Base-by-base conservation (phyloP, 1,139 yeast species). In the Taphrina pruni region DNA sequence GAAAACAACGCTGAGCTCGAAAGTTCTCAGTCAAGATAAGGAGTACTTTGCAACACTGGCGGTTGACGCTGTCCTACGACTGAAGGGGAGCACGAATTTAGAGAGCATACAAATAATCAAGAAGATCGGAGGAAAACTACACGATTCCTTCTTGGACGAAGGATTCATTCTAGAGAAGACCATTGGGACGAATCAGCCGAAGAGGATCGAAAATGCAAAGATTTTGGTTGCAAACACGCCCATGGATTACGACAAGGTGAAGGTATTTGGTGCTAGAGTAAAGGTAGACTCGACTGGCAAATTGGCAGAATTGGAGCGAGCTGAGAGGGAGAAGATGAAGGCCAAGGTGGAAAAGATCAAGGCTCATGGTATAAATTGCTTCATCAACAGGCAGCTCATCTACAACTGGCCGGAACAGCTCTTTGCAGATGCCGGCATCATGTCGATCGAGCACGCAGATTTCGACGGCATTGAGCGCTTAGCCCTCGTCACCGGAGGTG, bases 331-430 rank as follows among this genome's bases (percentile, higher is more conserved):
- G 70, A 94, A 93, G 81, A 94, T 94, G 99, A 90, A 87, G 80
- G 83, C 80, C 70, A 95, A 94, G 80, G 93, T 94, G 72, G 94
- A 88, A 70, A 92, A 91, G 79, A 94, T 94, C 78, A 88, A 89
- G 76, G 86, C 86, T 72, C 87, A 85, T 74, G 91, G 94, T 71
- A 88, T 91, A 77, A 90, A 90, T 79, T 88, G 94, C 75, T 94
- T 94, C 79, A 93, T 94, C 74, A 94, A 94, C 81, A 87, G 99
- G 77, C 99, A 94, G 80, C 86, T 95, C 76, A 94, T 94, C 76
- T 95, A 94, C 81, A 97, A 94, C 81, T 95, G 94, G 85, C 99
- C 99, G 41, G 99, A 94, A 80, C 97, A 91, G 79, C 83, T 94
- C 74, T 90, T 94, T 77, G 86, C 96, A 6, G 99, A 94, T 76